These are phyloP conservation scores for Penicillium sp. DNA, from an alignment of 2,329 filamentous ascomycete genomes.

Conservation along the genomic window DNA sequence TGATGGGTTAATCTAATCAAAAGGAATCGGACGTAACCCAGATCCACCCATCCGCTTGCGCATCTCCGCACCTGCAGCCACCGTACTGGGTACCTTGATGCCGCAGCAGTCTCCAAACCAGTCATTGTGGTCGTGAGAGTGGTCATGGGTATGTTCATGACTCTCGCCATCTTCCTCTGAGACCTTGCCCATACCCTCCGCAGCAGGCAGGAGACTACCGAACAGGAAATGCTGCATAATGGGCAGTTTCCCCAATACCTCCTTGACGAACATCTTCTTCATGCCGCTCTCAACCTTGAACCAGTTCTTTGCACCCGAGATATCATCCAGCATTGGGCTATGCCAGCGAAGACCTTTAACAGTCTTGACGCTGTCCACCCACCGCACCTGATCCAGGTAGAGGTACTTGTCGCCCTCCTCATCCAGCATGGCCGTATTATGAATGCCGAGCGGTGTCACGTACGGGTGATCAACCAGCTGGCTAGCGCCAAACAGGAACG, in stretches of 20 bases:
- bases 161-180: conserved; percentile 43
- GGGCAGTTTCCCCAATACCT: conserved; percentile 86
- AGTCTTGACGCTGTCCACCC: conserved; percentile 94
- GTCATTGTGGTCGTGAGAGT: conserved; percentile 59
- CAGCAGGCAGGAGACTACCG: conserved; percentile 74
- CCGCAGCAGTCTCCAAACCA: conserved; percentile 95
- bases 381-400: conserved; percentile 86
- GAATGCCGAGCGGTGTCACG: conserved; percentile 73
- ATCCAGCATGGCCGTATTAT: conserved; percentile 80
- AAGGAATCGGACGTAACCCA: conserved; percentile 57
- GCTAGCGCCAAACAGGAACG: conserved; percentile 88
- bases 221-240: conserved; percentile 99
- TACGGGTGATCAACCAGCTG: conserved; percentile 81
- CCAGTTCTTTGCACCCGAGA: conserved; percentile 85
- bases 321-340: conserved; percentile 96
- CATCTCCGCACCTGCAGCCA: conserved; percentile 85
- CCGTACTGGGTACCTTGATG: conserved; percentile 90
- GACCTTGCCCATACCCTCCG: conserved; percentile 64
- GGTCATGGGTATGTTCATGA: conserved; percentile 56
- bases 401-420: conserved; percentile 78
- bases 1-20: conserved; percentile 33
- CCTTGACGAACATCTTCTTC: conserved; percentile 92
- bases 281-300: conserved; percentile 89
- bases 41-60: conserved; percentile 64
- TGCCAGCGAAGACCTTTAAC: conserved; percentile 95